Base-by-base conservation (phyloP, 495 filamentous ascomycete genomes). In the Neurospora intermedia region DNA sequence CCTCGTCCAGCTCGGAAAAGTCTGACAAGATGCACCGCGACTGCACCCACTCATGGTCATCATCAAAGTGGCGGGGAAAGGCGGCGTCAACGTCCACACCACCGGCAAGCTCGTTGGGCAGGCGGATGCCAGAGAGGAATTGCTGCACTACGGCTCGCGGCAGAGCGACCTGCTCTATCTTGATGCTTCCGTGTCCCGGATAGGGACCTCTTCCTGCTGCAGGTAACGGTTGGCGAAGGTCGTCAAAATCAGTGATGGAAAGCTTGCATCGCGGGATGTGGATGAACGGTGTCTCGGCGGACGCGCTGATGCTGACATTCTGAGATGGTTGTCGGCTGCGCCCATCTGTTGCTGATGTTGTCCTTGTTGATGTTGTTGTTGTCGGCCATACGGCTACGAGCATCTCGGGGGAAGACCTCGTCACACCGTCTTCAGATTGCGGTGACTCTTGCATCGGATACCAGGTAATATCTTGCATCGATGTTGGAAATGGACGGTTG, bases 41-140 rank as follows among this genome's bases (percentile, higher is more conserved):
- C 48, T 72, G 77, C 39, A 79, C 79, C 79, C 77, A 80, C 16
- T 79, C 77, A 71, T 75, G 69, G 35, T 70, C 70, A 73, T 80
- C 79, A 73, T 80, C 79, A 46, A 76, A 76, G 72, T 80, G 77
- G 4, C 69, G 70, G 15, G 54, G 54, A 66, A 66, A 66, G 11
- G 69, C 70, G 48, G 45, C 43, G 11, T 42, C 42, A 35, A 13
- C 10, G 39, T 27, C 48, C 23, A 59, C 27, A 7, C 48, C 40
- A 7, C 48, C 40, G 15, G 16, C 43, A 31, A 13, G 59, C 31
- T 20, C 70, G 23, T 38, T 69, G 31, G 70, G 74, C 2, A 75
- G 69, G 7, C 35, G 43, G n/a, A 76, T 27, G 42, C 70, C 72
- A 2, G 75, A 72, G 31, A 79, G 54, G 10, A 79, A 39, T 38